A percentile compares a stretch with the other conserved stretches of the same genome.
Conservation (phyloP, 805 yeast genomes). For the Kodamaea jinghongensis region DNA sequence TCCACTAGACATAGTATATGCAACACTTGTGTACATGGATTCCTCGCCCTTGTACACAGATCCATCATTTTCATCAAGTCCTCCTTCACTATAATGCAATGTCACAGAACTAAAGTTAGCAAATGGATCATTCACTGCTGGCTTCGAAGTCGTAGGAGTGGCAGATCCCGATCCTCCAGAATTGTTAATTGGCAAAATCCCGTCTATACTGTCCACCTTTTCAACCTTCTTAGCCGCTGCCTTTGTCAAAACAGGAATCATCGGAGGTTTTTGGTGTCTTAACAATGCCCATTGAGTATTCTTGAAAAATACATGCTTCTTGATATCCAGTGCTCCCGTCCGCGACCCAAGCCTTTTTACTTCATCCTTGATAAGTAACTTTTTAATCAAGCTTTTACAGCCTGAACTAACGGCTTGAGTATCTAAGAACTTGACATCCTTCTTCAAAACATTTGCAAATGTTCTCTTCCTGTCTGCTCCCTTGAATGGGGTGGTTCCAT, state of each 20-base stretch:
- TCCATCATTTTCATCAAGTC: conserved; percentile 29
- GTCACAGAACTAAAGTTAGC: conserved; percentile 84
- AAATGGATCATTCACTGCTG: conserved; percentile 65
- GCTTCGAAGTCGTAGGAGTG: conserved; percentile 13
- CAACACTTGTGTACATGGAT: conserved; percentile 49
- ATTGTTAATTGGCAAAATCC: neutral
- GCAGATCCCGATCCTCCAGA: conserved; percentile 2
- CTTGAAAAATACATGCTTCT: conserved; percentile 88
- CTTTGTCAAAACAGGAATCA: conserved; percentile 75
- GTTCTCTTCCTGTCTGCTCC: conserved; percentile 88
- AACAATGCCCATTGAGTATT: conserved; percentile 92
- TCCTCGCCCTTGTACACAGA: conserved; percentile 41
- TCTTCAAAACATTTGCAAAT: conserved; percentile 80
- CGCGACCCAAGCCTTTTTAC: conserved; percentile 84
- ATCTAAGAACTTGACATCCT: conserved; percentile 79
- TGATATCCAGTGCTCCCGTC: conserved; percentile 93
- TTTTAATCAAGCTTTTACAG: conserved; percentile 78
- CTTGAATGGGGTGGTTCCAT: conserved; percentile 95
- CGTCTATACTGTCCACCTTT: conserved; percentile 15
- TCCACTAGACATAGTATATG: conserved; percentile 48
- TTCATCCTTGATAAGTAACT: conserved; percentile 85
- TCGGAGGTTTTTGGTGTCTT: conserved; percentile 91
- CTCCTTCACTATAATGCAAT: conserved; percentile 65
- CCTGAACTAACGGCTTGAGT: conserved; percentile 60
- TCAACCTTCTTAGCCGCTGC: conserved; percentile 12